A percentile compares a stretch with the other conserved stretches of the same genome.
Evolutionary conservation across 768 basidiomycete species (phyloP).

Genomic region (Hypsizygus marmoreus): DNA sequence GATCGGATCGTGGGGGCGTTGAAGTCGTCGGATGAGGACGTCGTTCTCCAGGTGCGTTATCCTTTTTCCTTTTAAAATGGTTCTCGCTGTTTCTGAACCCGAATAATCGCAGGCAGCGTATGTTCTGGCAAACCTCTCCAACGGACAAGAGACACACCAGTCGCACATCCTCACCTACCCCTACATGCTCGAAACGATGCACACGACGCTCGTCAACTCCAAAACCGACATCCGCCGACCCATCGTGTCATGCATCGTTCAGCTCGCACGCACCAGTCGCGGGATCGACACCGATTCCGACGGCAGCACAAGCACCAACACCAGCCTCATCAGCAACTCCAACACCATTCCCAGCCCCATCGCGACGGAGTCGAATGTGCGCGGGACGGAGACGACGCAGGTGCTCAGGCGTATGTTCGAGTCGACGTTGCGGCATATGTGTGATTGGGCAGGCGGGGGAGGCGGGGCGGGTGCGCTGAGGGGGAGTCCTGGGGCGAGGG

Average conservation of each 20-base stretch:
- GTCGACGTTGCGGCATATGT: constrained; percentile 40
- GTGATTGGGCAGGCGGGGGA: constrained; percentile 37
- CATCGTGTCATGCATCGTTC: constrained; percentile 58
- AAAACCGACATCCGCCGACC: constrained; percentile 61
- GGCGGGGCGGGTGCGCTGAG: constrained; percentile 15
- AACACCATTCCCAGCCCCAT: too few relatives aligned
- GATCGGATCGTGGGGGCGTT: constrained; percentile 49
- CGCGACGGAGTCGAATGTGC: too few relatives aligned
- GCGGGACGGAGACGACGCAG: constrained; percentile 36
- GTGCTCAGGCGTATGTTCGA: constrained; percentile 41
- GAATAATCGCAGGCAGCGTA: constrained; percentile 45
- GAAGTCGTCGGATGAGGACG: constrained; percentile 51
- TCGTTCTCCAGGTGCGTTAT: constrained; percentile 49
- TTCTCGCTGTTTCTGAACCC: neutral
- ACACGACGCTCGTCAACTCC: constrained; percentile 59
- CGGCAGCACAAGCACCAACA: too few relatives aligned
- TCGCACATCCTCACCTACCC: constrained; percentile 52
- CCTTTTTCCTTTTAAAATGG: constrained; percentile 6
- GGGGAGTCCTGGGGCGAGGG: constrained; percentile 13
- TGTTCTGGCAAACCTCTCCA: constrained; percentile 69
- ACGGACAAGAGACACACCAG: constrained; percentile 54
- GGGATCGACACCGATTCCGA: too few relatives aligned
- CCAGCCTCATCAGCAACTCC: too few relatives aligned
- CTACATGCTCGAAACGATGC: constrained; percentile 53
- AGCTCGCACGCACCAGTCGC: too few relatives aligned